phyloP scores from a whole-genome alignment of 2,329 filamentous ascomycete species.

The Fusarium liriodendri region DNA sequence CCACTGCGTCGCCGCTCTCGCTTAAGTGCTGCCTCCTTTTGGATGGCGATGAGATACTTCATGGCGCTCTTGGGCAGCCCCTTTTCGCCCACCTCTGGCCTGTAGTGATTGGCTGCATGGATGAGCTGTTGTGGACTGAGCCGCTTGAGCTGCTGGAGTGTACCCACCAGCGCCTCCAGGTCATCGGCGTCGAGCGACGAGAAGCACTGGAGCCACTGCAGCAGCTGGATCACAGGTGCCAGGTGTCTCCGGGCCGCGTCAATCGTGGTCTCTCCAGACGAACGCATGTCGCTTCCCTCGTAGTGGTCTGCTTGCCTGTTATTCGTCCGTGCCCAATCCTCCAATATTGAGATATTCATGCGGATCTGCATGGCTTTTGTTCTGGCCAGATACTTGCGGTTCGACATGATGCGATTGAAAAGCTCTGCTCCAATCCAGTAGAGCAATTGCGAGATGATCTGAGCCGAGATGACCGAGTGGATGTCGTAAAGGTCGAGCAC shows the following conservation, averaged over 20 bases:
- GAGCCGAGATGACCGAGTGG: conserved; percentile 93
- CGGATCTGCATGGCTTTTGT: conserved; percentile 99
- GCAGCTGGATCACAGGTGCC: conserved; percentile 88
- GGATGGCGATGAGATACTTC: conserved; percentile 84
- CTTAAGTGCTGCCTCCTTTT: conserved; percentile 76
- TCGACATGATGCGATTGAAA: conserved; percentile 98
- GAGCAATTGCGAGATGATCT: conserved; percentile 90
- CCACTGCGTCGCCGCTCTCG: conserved; percentile 65
- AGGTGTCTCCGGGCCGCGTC: conserved; percentile 88
- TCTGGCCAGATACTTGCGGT: conserved; percentile 90
- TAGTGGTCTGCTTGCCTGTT: conserved; percentile 96
- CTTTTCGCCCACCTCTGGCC: conserved; percentile 95
- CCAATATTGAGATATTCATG: conserved; percentile 95
- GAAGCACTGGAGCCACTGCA: conserved; percentile 98
- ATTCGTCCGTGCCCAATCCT: conserved; percentile 95
- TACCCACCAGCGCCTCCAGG: conserved; percentile 86
- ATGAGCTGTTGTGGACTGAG: conserved; percentile 90
- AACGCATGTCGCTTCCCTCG: conserved; percentile 88
- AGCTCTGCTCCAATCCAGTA: conserved; percentile 98
- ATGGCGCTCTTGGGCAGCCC: conserved; percentile 87
- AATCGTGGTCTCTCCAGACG: conserved; percentile 86
- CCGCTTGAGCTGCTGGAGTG: conserved; percentile 87
- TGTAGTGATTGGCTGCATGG: conserved; percentile 91
- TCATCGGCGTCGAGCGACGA: conserved; percentile 90
- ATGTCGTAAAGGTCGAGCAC: conserved; percentile 99